Percentiles rank a stretch among this genome's conserved stretches.
Evolutionary conservation across 768 basidiomycete species (phyloP).

Genomic region (Mrakia blollopis): DNA sequence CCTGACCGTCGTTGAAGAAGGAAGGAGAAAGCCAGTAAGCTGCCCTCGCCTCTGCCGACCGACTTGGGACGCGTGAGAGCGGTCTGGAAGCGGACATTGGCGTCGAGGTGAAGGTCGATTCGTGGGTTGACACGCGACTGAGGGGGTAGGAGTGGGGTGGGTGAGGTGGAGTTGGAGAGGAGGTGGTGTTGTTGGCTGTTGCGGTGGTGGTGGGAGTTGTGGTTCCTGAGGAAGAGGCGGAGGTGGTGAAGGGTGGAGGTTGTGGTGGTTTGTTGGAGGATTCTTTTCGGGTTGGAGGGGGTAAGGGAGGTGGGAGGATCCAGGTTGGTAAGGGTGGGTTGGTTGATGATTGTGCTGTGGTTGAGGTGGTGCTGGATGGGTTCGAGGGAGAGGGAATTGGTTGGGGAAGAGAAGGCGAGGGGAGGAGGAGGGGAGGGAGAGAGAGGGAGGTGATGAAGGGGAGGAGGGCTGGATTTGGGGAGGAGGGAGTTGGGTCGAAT

Average conservation of each 20-base stretch:
- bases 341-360: background rate
- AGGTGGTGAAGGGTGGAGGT: background rate
- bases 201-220: background rate
- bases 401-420: background rate
- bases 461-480: constrained; percentile 7
- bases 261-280: background rate
- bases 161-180: background rate
- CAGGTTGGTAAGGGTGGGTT: background rate
- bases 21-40: background rate
- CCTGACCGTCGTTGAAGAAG: too few relatives aligned
- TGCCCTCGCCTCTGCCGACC: background rate
- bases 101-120: background rate
- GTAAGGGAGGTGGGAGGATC: background rate
- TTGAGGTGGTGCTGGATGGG: background rate
- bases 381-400: background rate
- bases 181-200: too few relatives aligned
- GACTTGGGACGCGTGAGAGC: background rate
- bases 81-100: background rate
- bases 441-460: constrained; percentile 14
- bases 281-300: background rate
- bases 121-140: background rate
- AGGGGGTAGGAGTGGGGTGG: background rate
- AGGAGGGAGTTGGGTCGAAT: constrained; percentile 1
- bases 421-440: constrained; percentile 2
- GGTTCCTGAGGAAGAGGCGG: background rate